A percentile compares a stretch with the other conserved stretches of the same genome.
Evolutionary conservation across 2,329 filamentous ascomycete species (phyloP).

Genomic region (Elsinoe necatrix): DNA sequence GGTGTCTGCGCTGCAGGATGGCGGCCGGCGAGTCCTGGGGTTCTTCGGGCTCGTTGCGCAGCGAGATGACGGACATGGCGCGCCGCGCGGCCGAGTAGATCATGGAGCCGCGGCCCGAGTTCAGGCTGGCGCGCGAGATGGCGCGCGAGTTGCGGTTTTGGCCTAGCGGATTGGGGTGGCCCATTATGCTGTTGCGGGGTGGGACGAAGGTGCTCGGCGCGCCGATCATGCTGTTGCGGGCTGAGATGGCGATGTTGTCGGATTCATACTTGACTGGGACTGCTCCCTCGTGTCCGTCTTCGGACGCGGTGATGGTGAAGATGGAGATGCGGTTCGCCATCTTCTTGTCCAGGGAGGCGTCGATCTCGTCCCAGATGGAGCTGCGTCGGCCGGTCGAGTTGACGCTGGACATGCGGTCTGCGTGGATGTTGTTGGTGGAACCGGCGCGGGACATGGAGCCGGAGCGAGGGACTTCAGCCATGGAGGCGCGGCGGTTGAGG

Average conservation of each 20-base stretch:
- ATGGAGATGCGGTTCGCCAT: slow-evolving; percentile 13
- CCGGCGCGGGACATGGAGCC: slow-evolving; percentile 1
- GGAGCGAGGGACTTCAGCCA: background rate
- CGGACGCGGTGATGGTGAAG: slow-evolving; percentile 15
- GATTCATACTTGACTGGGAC: background rate
- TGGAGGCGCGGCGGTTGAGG: slow-evolving; percentile 3
- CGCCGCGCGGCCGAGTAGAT: slow-evolving; percentile 12
- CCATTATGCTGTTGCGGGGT: background rate
- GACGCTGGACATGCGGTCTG: slow-evolving; percentile 12
- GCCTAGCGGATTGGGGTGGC: slow-evolving; percentile 2
- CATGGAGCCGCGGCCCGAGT: background rate
- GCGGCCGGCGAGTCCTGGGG: background rate
- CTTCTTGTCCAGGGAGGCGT: slow-evolving; percentile 15
- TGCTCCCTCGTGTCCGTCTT: background rate
- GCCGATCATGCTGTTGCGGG: slow-evolving; percentile 5
- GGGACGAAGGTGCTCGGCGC: background rate
- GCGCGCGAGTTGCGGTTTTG: background rate
- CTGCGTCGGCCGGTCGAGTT: background rate
- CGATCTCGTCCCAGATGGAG: slow-evolving; percentile 15
- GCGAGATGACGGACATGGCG: slow-evolving; percentile 7
- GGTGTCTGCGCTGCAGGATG: slow-evolving; percentile 2
- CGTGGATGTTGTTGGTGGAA: background rate
- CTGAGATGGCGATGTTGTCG: slow-evolving; percentile 1
- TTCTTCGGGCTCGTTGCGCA: slow-evolving; percentile 4
- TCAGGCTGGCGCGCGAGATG: background rate